Conservation (phyloP, 2,329 filamentous ascomycete genomes). For the Metarhizium sp. region DNA sequence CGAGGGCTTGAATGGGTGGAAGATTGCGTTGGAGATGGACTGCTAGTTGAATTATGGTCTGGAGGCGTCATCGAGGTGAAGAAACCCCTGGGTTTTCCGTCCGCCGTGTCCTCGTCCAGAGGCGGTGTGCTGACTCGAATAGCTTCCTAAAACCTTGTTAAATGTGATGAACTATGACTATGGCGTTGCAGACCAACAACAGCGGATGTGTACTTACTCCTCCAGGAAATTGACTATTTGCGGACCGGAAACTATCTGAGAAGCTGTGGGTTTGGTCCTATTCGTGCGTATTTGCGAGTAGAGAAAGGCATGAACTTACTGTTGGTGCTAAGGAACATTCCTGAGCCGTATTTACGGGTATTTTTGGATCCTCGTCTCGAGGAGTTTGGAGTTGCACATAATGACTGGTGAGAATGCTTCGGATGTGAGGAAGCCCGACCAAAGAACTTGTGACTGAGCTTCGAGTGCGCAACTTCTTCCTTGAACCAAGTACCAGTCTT, state of each 20-base stretch:
- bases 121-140: conserved; percentile 38
- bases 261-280: neutral
- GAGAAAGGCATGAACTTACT: neutral
- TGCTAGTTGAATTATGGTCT: neutral
- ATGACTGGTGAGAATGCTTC: conserved; percentile 26
- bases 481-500: conserved; percentile 21
- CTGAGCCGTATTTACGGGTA: neutral
- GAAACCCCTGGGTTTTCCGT: conserved; percentile 29
- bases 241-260: conserved; percentile 9
- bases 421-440: conserved; percentile 30
- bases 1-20: conserved; percentile 8
- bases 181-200: neutral
- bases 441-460: conserved; percentile 27
- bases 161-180: neutral
- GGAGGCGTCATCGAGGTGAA: conserved; percentile 32
- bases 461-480: conserved; percentile 18
- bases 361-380: conserved; percentile 1
- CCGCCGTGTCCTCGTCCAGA: conserved; percentile 27
- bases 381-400: conserved; percentile 27
- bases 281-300: neutral
- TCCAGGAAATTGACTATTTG: conserved; percentile 22
- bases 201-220: conserved; percentile 16
- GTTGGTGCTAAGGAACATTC: conserved; percentile 1
- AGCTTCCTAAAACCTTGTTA: conserved; percentile 31
- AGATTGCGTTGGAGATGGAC: conserved; percentile 1